A percentile compares a stretch with the other conserved stretches of the same genome.
These are phyloP conservation scores for Pseudogymnoascus sp. DNA, from an alignment of 2,329 filamentous ascomycete species.

Conservation along the genomic window DNA sequence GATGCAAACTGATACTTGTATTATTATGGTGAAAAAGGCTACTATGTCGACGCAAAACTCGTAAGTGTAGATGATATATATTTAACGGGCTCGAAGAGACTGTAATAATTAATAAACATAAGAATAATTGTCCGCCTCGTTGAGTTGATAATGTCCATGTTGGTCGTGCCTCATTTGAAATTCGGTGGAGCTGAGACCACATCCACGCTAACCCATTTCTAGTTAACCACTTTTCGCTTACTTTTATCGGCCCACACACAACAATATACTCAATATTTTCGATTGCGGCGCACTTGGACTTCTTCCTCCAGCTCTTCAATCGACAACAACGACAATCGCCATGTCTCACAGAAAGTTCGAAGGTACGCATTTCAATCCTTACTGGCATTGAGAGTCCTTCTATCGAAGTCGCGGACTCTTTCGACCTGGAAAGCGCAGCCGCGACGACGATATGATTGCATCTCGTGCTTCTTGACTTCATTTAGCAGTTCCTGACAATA, in stretches of 20 bases:
- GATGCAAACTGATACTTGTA: neutral
- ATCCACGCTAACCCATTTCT: neutral
- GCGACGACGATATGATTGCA: conserved; percentile 4
- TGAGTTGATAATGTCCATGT: neutral
- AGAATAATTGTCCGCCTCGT: neutral
- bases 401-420: conserved; percentile 1
- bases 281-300: conserved; percentile 8
- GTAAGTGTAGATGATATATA: no score
- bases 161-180: neutral
- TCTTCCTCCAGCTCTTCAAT: conserved; percentile 9
- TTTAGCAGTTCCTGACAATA: neutral
- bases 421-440: conserved; percentile 6
- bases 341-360: conserved; percentile 23
- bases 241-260: conserved; percentile 8
- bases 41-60: neutral
- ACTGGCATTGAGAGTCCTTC: neutral
- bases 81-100: neutral
- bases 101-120: neutral
- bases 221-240: conserved; percentile 5
- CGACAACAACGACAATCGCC: conserved; percentile 6
- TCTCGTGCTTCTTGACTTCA: neutral
- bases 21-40: neutral
- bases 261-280: conserved; percentile 9
- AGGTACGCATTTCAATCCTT: conserved; percentile 4
- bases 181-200: neutral